Evolutionary conservation across 306 rosid genomes (phyloP), one percentile per base, ranked within the genome.

Genomic region (Acacia melanoxylon): DNA sequence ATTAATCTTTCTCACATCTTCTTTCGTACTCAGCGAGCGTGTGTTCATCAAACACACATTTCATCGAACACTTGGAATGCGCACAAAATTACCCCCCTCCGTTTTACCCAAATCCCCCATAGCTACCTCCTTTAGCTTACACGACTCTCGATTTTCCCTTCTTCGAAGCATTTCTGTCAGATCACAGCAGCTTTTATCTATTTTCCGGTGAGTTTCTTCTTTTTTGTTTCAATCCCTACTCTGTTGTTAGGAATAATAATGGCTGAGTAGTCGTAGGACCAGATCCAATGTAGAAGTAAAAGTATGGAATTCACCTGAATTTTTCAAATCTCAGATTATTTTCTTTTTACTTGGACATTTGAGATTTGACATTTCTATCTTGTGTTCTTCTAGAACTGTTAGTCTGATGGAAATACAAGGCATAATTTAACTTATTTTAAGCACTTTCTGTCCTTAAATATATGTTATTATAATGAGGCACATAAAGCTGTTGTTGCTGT

Each of bases 401-500:
- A 2, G 29, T n/a, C 63, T 58, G 63, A 20, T 58, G 12, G 29
- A 2, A 56, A 37, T 37, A 8, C 15, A 46, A 48, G 25, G 63
- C 29, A 58, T n/a, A 56, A 6, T n/a, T 10, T 14, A 48, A 22
- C 11, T 11, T 24, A 24, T 31, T 66, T 61, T 66, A 33, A 33
- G 45, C 24, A 33, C 37, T n/a, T 10, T 3, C 1, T 17, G 71
- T 61, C 19, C 35, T 61, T 61, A 25, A 78, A 42, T 45, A 35
- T 46, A 69, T 83, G 11, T n/a, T 59, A 59, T 4, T 59, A 56
- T 10, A 8, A 56, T 2, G 9, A n/a, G 68, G 15, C 67, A 54
- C 79, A 70, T 19, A 79, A 76, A 42, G 81, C 56, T 48, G 58
- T 17, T 70, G 67, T 20, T 61, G 81, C 56, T 48, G 58, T 17